Conservation (phyloP, 805 yeast species). For the Wickerhamiella sergipiensis region DNA sequence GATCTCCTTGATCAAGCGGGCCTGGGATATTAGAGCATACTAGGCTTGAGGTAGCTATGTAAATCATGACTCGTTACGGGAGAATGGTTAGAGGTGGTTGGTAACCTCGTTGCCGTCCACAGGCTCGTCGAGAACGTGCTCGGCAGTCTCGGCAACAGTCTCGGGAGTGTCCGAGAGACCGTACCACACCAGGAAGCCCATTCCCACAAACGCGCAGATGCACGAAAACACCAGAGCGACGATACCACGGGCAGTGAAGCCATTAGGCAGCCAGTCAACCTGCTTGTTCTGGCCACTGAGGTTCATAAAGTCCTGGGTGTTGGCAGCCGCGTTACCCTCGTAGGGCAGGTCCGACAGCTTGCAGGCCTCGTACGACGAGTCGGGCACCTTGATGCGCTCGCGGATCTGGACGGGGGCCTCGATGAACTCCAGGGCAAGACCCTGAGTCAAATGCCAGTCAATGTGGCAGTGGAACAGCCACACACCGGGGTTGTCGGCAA, state of each 20-base stretch:
- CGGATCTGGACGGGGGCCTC: conserved; percentile 68
- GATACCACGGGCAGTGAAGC: conserved; percentile 90
- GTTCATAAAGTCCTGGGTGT: conserved; percentile 46
- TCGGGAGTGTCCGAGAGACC: conserved; percentile 58
- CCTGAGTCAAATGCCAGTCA: conserved; percentile 97
- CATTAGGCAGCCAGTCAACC: conserved; percentile 52
- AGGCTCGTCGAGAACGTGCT: conserved; percentile 7
- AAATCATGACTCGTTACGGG: not conserved
- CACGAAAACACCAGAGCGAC: conserved; percentile 88
- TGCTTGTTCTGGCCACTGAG: conserved; percentile 67
- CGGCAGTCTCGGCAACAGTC: conserved; percentile 12
- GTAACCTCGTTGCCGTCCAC: not conserved
- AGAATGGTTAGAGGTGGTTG: not conserved
- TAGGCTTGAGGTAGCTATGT: not conserved
- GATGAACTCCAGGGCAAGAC: conserved; percentile 64
- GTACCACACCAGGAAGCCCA: conserved; percentile 60
- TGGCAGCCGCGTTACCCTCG: conserved; percentile 85
- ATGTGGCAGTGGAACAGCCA: conserved; percentile 99
- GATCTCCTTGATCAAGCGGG: no score
- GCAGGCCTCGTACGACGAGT: conserved; percentile 50
- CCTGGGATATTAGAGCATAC: not conserved
- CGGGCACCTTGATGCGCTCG: conserved; percentile 40
- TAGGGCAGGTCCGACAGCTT: conserved; percentile 35
- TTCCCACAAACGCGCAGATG: conserved; percentile 73
- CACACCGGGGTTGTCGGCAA: conserved; percentile 92